These are phyloP conservation scores for Claviceps spartinae DNA, from an alignment of 2,329 filamentous ascomycete species.

Conservation along the genomic window DNA sequence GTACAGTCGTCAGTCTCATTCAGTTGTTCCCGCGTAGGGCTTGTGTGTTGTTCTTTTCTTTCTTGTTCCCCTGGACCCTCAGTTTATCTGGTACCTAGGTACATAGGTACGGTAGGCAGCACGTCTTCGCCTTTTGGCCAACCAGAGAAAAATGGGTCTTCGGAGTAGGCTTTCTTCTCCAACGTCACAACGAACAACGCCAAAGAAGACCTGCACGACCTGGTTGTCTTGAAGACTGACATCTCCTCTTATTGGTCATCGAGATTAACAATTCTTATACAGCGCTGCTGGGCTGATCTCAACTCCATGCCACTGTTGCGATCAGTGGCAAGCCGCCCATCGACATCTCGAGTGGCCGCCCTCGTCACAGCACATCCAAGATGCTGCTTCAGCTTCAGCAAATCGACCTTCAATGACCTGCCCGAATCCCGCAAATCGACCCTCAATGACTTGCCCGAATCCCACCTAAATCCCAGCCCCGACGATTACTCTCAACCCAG, in stretches of 20 bases:
- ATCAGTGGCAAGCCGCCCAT: slow-evolving; percentile 3
- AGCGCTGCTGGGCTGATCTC: not conserved
- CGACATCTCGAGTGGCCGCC: not conserved
- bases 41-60: too few species aligned
- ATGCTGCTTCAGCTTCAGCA: slow-evolving; percentile 10
- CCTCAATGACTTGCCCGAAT: slow-evolving; percentile 26
- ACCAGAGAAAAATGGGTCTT: too few species aligned
- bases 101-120: too few species aligned
- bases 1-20: too few species aligned
- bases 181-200: not conserved
- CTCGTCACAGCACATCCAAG: not conserved
- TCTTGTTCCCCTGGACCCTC: too few species aligned
- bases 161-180: not conserved
- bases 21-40: too few species aligned
- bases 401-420: slow-evolving; percentile 22
- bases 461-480: slow-evolving; percentile 65
- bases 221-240: not conserved
- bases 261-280: not conserved
- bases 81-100: too few species aligned
- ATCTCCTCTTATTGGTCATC: not conserved
- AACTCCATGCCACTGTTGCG: slow-evolving; percentile 5
- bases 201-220: not conserved
- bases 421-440: slow-evolving; percentile 7
- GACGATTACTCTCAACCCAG: slow-evolving; percentile 72
- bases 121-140: too few species aligned